Percentiles rank a stretch among this genome's conserved stretches.
Conservation (phyloP, 257 asterid species). For the Eustoma russellianum region DNA sequence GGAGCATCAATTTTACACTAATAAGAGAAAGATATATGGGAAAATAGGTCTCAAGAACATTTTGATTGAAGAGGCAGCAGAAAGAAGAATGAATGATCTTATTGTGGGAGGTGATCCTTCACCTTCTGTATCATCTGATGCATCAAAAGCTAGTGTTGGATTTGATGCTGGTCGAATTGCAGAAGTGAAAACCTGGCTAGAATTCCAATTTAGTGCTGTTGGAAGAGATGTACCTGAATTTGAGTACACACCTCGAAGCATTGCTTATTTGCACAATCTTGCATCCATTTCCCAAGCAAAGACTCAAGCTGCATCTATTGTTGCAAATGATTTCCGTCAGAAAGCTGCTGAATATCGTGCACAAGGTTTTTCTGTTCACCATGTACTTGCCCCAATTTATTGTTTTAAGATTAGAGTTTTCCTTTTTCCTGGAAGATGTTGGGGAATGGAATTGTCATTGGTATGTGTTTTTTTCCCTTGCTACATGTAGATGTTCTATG, state of each 20-base stretch:
- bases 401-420: too few species aligned
- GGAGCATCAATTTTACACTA: too few species aligned
- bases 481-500: too few species aligned
- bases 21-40: background rate
- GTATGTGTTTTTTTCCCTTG: too few species aligned
- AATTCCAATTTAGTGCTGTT: constrained; percentile 64
- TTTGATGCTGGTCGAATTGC: constrained; percentile 74
- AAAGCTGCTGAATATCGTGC: constrained; percentile 81
- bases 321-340: constrained; percentile 83
- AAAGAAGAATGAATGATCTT: constrained; percentile 59
- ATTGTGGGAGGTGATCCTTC: constrained; percentile 45
- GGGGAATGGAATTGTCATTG: too few species aligned
- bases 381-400: too few species aligned
- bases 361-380: constrained; percentile 42
- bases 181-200: constrained; percentile 87
- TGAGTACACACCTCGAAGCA: constrained; percentile 83
- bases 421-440: too few species aligned
- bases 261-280: constrained; percentile 59
- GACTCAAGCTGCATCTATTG: constrained; percentile 91
- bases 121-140: constrained; percentile 46
- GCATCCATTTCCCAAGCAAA: constrained; percentile 81
- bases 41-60: constrained; percentile 1
- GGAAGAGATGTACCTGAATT: constrained; percentile 91
- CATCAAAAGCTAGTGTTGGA: constrained; percentile 38
- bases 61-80: constrained; percentile 10